These are phyloP conservation scores for Pyricularia sp. DNA, from an alignment of 2,329 filamentous ascomycete species.

Conservation along the genomic window DNA sequence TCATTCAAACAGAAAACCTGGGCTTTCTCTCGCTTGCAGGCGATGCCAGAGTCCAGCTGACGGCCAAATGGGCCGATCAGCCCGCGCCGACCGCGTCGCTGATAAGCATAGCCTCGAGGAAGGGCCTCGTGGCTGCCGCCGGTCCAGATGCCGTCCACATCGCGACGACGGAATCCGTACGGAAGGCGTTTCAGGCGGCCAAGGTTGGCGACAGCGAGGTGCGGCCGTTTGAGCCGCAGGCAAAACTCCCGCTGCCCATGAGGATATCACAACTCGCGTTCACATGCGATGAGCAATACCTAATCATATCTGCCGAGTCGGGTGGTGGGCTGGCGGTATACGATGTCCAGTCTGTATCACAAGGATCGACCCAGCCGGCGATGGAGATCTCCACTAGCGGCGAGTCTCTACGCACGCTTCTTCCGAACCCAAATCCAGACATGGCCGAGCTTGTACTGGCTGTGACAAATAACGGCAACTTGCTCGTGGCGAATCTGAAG, in stretches of 20 bases:
- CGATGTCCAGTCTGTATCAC: conserved; percentile 58
- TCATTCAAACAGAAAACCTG: conserved; percentile 77
- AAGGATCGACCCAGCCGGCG: conserved; percentile 55
- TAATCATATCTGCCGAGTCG: conserved; percentile 73
- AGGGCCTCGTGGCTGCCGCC: conserved; percentile 78
- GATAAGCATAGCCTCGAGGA: conserved; percentile 69
- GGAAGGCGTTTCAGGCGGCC: conserved; percentile 59
- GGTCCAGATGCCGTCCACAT: conserved; percentile 72
- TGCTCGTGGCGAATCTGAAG: conserved; percentile 76
- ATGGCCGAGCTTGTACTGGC: conserved; percentile 69
- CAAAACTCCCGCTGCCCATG: conserved; percentile 61
- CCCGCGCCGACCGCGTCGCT: conserved; percentile 74
- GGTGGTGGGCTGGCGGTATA: conserved; percentile 80
- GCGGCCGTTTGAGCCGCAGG: conserved; percentile 62
- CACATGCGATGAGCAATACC: conserved; percentile 76
- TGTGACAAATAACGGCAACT: conserved; percentile 69
- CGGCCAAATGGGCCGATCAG: conserved; percentile 66
- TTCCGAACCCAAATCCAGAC: conserved; percentile 71
- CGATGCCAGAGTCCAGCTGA: conserved; percentile 75
- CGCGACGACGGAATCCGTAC: conserved; percentile 66
- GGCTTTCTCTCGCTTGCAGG: conserved; percentile 74
- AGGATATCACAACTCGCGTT: conserved; percentile 85
- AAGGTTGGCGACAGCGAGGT: conserved; percentile 52
- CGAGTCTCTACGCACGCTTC: conserved; percentile 61
- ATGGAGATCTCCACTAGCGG: conserved; percentile 73